These are phyloP conservation scores for Botrytis pseudocinerea DNA, from an alignment of 2,329 filamentous ascomycete genomes.

Conservation along the genomic window DNA sequence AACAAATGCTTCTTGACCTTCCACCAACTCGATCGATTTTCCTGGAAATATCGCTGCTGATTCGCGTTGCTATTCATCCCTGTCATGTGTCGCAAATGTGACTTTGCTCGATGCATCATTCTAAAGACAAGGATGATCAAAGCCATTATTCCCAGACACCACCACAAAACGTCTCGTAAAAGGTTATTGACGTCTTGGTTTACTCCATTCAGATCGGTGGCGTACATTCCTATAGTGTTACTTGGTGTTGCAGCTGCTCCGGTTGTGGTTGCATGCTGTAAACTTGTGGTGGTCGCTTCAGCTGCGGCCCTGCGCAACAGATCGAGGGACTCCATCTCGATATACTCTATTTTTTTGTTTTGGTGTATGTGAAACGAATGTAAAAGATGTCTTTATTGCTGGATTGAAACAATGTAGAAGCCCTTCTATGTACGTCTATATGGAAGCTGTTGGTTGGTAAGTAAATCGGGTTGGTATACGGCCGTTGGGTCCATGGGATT, in stretches of 20 bases:
- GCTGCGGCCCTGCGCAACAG: conserved; percentile 14
- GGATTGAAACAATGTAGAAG: not conserved
- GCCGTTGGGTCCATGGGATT: conserved; percentile 22
- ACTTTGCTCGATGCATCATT: conserved; percentile 55
- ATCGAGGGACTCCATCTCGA: conserved; percentile 19
- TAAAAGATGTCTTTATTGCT: not conserved
- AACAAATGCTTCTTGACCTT: conserved; percentile 61
- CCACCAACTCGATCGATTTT: conserved; percentile 58
- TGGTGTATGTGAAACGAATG: conserved; percentile 10
- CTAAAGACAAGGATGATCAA: conserved; percentile 55
- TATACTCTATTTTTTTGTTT: not conserved
- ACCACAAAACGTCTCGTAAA: conserved; percentile 60
- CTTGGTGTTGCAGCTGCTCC: conserved; percentile 36
- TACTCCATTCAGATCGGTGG: conserved; percentile 59
- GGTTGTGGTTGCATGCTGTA: conserved; percentile 24
- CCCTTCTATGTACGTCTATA: not conserved
- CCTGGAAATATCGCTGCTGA: conserved; percentile 60
- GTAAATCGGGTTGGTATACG: conserved; percentile 2
- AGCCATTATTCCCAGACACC: conserved; percentile 58
- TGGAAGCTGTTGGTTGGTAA: conserved; percentile 16
- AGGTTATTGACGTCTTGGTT: conserved; percentile 58
- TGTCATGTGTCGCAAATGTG: conserved; percentile 58
- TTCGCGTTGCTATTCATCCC: conserved; percentile 56
- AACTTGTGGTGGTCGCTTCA: conserved; percentile 20
- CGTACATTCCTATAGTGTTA: conserved; percentile 56